A percentile compares a stretch with the other conserved stretches of the same genome.
Evolutionary conservation across 495 filamentous ascomycete species (phyloP).

Genomic region (Hypoxylon trugodes): DNA sequence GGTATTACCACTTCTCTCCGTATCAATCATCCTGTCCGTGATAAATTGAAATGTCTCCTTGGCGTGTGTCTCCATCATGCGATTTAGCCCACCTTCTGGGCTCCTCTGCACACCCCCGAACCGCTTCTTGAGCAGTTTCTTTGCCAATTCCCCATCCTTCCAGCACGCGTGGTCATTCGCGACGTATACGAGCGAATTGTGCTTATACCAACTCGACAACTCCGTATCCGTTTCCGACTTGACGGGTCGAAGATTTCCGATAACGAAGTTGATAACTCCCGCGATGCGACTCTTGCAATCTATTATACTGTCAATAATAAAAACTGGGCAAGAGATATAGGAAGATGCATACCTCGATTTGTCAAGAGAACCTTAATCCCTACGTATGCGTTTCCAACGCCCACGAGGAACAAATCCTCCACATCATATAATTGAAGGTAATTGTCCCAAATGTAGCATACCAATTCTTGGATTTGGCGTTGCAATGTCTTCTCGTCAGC

Average conservation of each 20-base stretch:
- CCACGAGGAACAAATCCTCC: constrained; percentile 81
- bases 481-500: constrained; percentile 50
- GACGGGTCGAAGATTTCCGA: constrained; percentile 70
- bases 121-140: constrained; percentile 69
- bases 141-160: constrained; percentile 59
- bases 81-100: constrained; percentile 60
- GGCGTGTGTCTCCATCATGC: constrained; percentile 70
- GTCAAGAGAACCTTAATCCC: constrained; percentile 75
- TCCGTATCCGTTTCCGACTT: constrained; percentile 69
- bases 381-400: constrained; percentile 79
- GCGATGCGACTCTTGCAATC: constrained; percentile 57
- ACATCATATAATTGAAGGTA: constrained; percentile 82
- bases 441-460: constrained; percentile 95
- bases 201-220: constrained; percentile 75
- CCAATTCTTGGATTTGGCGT: constrained; percentile 74
- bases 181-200: constrained; percentile 79
- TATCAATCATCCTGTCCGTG: constrained; percentile 51
- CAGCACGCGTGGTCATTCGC: constrained; percentile 75
- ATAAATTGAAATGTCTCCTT: constrained; percentile 66
- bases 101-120: constrained; percentile 71
- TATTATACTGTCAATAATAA: constrained; percentile 27
- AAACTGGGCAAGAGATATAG: not conserved
- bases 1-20: constrained; percentile 41
- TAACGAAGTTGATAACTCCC: constrained; percentile 66
- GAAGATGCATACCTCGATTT: constrained; percentile 62